Evolutionary conservation across 2,329 filamentous ascomycete species (phyloP).

Genomic region (Colletotrichum tamarilloi): DNA sequence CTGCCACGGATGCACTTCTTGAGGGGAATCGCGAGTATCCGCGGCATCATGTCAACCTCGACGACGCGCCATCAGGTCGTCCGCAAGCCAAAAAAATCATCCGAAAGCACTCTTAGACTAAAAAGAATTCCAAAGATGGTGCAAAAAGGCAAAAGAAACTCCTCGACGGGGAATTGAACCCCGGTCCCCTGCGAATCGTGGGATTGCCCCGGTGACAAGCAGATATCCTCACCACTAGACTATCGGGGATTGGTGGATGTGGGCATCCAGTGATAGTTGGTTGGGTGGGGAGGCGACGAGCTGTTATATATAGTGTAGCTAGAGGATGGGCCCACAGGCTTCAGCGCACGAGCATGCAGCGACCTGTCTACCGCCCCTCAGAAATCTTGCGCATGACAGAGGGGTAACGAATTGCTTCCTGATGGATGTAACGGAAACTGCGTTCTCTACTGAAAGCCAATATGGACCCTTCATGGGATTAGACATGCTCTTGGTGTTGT

Average conservation of each 20-base stretch:
- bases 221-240: neutral
- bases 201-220: neutral
- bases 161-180: constrained; percentile 3
- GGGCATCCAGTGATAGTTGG: neutral
- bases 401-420: neutral
- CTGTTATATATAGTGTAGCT: rapidly evolving
- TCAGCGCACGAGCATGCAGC: neutral
- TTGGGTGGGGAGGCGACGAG: rapidly evolving
- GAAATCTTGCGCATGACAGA: neutral
- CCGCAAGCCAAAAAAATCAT: too few relatives aligned
- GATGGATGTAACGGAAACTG: neutral
- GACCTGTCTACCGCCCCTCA: too few relatives aligned
- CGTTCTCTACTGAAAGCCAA: neutral
- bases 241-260: neutral
- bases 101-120: too few relatives aligned
- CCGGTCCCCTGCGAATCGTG: neutral
- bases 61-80: too few relatives aligned
- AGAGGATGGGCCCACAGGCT: neutral
- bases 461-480: neutral
- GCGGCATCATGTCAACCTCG: too few relatives aligned
- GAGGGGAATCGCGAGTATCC: too few relatives aligned
- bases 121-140: too few relatives aligned
- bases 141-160: neutral
- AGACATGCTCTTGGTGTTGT: neutral
- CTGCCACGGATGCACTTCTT: too few relatives aligned